Evolutionary conservation across 345 rosid genomes (phyloP), one percentile per base, ranked within the genome.

Genomic region (Durio zibethinus): DNA sequence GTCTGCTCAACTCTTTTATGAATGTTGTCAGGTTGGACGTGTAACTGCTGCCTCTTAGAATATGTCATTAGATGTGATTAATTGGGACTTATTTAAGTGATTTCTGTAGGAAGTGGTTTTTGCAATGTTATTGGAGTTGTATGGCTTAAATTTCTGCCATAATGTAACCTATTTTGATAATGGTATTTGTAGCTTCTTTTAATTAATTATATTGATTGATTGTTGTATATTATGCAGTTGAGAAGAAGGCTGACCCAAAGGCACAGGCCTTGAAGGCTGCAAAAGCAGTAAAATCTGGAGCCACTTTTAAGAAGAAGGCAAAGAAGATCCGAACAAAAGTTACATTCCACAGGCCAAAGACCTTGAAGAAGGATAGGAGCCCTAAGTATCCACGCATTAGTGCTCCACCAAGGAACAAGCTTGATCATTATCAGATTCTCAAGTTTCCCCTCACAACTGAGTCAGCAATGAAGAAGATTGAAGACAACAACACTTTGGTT

Each of bases 381-480:
- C 97, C 97, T 2, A 95, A 95, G 81, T 93, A 93, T 68, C 89
- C 91, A 10, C 88, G 93, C 61, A 82, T 89, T 65, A 90, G 97
- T 53, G 99, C 97, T n/a, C 79, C 97, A 4, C 91, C 92, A 0
- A 93, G 99, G 86, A 90, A 96, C 83, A 96, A 96, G 90, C 88
- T 96, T 4, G 99, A 93, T 45, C 98, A 93, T 2, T 96, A 93
- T 83, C 93, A 88, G 83, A 96, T 96, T 73, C 90, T 96, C 73
- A 92, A 96, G 83, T 92, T 80, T 76, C 99, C 98, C 11, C 93
- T 96, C 78, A 96, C 98, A 18, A 96, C 99, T 0, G 97, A 95
- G 78, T 90, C 94, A 1, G 98, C 99, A 0, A 96, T 96, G 98
- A 93, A 93, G 81, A 96, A 93, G 86, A 96, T 93, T 66, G 98